Evolutionary conservation across 352 stramenopile genomes (phyloP).

Genomic region (Pythium grandisporangium): DNA sequence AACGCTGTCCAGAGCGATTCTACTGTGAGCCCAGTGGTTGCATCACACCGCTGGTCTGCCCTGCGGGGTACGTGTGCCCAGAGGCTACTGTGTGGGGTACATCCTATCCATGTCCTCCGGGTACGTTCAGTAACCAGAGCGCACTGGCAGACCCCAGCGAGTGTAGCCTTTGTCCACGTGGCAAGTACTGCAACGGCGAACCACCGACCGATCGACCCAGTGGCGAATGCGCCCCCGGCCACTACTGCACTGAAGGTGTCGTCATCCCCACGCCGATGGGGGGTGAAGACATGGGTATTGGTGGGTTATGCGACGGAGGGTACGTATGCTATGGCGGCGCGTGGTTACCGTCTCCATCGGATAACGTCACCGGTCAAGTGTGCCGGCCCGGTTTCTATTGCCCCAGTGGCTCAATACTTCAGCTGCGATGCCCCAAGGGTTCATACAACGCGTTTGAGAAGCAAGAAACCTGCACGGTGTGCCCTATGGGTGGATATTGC

Average conservation of each 20-base stretch:
- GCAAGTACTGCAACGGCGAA: constrained; percentile 70
- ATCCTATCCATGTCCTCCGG: constrained; percentile 45
- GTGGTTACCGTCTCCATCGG: constrained; percentile 31
- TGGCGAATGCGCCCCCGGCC: constrained; percentile 47
- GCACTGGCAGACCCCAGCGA: constrained; percentile 25
- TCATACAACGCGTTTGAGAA: constrained; percentile 56
- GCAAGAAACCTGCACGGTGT: constrained; percentile 29
- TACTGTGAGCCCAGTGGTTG: constrained; percentile 52
- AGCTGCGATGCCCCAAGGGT: constrained; percentile 49
- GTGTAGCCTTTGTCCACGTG: constrained; percentile 48
- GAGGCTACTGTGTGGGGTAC: constrained; percentile 26
- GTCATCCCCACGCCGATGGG: constrained; percentile 19
- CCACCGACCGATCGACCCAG: constrained; percentile 38
- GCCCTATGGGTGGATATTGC: constrained; percentile 60
- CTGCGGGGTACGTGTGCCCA: constrained; percentile 72
- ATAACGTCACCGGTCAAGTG: constrained; percentile 35
- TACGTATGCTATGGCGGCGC: constrained; percentile 61
- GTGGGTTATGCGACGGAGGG: constrained; percentile 38
- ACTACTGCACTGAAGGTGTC: constrained; percentile 55
- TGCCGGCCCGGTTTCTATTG: constrained; percentile 70
- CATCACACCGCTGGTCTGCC: constrained; percentile 37
- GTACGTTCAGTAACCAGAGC: constrained; percentile 45
- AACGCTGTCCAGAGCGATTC: constrained; percentile 61
- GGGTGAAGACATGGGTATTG: constrained; percentile 35
- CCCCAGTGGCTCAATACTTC: constrained; percentile 32